phyloP scores from a whole-genome alignment of 495 filamentous ascomycete species.

The Pyronema omphalodes region DNA sequence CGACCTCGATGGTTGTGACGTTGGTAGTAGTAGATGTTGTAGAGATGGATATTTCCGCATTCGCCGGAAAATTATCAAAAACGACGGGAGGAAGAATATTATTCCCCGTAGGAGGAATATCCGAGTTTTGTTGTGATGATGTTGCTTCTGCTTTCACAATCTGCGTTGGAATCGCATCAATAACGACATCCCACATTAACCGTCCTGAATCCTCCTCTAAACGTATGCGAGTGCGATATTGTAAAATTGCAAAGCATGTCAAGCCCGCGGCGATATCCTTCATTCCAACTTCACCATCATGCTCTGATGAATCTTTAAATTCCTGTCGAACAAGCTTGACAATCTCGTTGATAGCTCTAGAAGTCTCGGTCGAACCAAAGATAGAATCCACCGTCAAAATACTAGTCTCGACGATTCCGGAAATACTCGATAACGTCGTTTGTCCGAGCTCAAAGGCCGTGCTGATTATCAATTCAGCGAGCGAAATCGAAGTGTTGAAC shows the following conservation, averaged over 20 bases:
- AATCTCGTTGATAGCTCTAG: slow-evolving; percentile 61
- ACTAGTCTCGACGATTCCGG: slow-evolving; percentile 45
- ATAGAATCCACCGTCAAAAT: slow-evolving; percentile 53
- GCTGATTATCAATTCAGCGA: slow-evolving; percentile 24
- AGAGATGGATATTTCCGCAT: slow-evolving; percentile 41
- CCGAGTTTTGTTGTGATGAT: not conserved
- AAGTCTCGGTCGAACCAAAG: slow-evolving; percentile 61
- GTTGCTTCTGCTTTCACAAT: not conserved
- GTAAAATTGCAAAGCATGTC: slow-evolving; percentile 53
- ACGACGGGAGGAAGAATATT: slow-evolving; percentile 13
- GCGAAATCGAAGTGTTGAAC: slow-evolving; percentile 21
- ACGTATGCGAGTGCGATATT: slow-evolving; percentile 44
- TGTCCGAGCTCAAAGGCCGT: slow-evolving; percentile 53
- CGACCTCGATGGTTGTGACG: slow-evolving; percentile 56
- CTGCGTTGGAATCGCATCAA: slow-evolving; percentile 33
- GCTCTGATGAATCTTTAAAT: slow-evolving; percentile 42
- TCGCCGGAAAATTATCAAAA: slow-evolving; percentile 20
- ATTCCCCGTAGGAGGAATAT: not conserved
- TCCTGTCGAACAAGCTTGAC: slow-evolving; percentile 55
- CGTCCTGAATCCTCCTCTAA: slow-evolving; percentile 33
- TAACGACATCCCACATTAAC: slow-evolving; percentile 62
- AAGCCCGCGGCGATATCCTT: slow-evolving; percentile 47
- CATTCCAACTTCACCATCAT: slow-evolving; percentile 44
- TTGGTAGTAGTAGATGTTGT: slow-evolving; percentile 45
- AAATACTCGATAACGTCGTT: slow-evolving; percentile 40